phyloP scores from a whole-genome alignment of 257 asterid species.

The Przewalskia tangutica region DNA sequence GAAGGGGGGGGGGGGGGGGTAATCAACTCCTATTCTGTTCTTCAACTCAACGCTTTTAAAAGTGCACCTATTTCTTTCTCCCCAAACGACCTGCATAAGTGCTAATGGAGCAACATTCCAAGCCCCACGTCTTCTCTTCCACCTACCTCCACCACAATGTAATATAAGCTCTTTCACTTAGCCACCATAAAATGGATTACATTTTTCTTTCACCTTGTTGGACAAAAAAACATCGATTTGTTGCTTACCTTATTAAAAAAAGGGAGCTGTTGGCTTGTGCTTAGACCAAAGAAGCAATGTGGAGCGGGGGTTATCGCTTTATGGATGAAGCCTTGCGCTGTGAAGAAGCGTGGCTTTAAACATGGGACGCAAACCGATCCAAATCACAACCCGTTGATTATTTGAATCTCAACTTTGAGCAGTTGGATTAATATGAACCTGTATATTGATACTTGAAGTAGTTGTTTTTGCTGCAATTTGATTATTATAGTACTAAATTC shows the following conservation, averaged over 20 bases:
- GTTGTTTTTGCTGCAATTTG: neutral
- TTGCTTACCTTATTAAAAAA: neutral
- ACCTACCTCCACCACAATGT: too few species aligned
- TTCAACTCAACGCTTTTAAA: neutral
- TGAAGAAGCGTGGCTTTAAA: too few species aligned
- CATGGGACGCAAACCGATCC: neutral
- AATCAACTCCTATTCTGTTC: neutral
- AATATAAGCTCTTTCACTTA: too few species aligned
- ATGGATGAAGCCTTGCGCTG: too few species aligned
- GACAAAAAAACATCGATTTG: too few species aligned
- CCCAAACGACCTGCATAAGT: neutral
- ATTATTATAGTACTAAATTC: neutral
- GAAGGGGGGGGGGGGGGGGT: neutral
- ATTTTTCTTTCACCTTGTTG: too few species aligned
- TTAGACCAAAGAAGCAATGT: neutral
- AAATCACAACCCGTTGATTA: neutral
- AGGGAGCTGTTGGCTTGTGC: neutral
- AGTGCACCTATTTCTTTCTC: neutral
- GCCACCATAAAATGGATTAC: too few species aligned
- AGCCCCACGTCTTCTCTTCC: too few species aligned
- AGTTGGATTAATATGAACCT: neutral
- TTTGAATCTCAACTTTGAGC: neutral
- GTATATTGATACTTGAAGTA: neutral
- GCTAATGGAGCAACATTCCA: too few species aligned
- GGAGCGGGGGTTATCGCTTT: neutral